A percentile compares a stretch with the other conserved stretches of the same genome.
These are phyloP conservation scores for Neurospora sp. DNA, from an alignment of 495 filamentous ascomycete genomes.

Conservation along the genomic window DNA sequence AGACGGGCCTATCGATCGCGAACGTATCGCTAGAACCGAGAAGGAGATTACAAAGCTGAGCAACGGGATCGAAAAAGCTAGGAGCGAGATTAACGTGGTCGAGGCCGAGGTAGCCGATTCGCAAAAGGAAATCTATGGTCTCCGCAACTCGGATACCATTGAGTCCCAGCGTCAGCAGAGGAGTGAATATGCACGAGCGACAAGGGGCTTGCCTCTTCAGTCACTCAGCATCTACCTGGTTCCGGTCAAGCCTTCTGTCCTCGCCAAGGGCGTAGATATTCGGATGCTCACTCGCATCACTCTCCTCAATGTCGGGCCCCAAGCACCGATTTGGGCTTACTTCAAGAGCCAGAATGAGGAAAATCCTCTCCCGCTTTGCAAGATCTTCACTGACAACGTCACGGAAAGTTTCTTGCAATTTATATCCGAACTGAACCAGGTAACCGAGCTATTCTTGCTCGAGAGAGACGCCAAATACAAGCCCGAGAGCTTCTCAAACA, in stretches of 20 bases:
- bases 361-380: constrained; percentile 37
- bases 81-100: constrained; percentile 13
- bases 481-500: constrained; percentile 37
- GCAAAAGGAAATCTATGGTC: constrained; percentile 5
- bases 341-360: constrained; percentile 41
- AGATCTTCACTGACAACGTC: constrained; percentile 53
- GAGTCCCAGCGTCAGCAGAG: constrained; percentile 17
- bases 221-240: constrained; percentile 46
- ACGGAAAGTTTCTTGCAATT: constrained; percentile 40
- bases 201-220: constrained; percentile 43
- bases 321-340: constrained; percentile 46
- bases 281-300: constrained; percentile 40
- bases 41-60: constrained; percentile 5
- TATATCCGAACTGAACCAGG: constrained; percentile 35
- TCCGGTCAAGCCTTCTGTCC: constrained; percentile 42
- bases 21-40: constrained; percentile 8
- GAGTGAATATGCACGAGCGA: constrained; percentile 41
- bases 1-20: not conserved
- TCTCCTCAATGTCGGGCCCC: constrained; percentile 50
- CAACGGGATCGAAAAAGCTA: constrained; percentile 11
- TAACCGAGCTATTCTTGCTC: constrained; percentile 49
- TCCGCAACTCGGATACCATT: not conserved
- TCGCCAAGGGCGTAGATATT: constrained; percentile 44
- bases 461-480: constrained; percentile 40
- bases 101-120: constrained; percentile 15